Conservation (phyloP, 257 asterid species). For the Lithospermum erythrorhizon region DNA sequence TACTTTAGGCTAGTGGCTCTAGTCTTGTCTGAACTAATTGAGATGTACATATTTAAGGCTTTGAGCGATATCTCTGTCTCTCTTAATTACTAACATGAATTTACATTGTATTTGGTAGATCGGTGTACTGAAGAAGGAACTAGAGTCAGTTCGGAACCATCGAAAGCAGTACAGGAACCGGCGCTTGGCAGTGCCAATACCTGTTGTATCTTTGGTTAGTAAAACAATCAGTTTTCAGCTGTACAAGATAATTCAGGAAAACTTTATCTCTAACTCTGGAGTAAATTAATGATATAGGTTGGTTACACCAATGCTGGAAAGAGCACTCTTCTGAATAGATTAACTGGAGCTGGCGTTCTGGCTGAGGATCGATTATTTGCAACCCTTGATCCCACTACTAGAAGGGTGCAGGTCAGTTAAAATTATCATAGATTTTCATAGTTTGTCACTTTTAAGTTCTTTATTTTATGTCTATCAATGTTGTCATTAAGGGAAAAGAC, state of each 20-base stretch:
- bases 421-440: neutral
- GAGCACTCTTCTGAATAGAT: constrained; percentile 76
- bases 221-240: constrained; percentile 3
- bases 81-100: neutral
- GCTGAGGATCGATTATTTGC: constrained; percentile 92
- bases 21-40: no score
- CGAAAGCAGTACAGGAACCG: constrained; percentile 86
- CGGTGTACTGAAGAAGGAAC: constrained; percentile 79
- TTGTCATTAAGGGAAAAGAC: neutral
- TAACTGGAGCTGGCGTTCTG: constrained; percentile 94
- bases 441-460: neutral
- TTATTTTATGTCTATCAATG: no score
- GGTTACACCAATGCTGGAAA: constrained; percentile 98
- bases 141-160: constrained; percentile 93
- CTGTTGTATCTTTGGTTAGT: constrained; percentile 91
- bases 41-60: neutral
- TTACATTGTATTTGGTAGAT: constrained; percentile 35
- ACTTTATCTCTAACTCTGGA: neutral
- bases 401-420: constrained; percentile 81
- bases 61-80: neutral
- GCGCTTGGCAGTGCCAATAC: constrained; percentile 67
- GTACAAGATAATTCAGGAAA: neutral
- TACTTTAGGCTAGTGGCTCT: no score
- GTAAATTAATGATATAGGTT: constrained; percentile 41
- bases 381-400: constrained; percentile 96